Base-by-base conservation (phyloP, 805 yeast genomes). In the Starmera quercuum region DNA sequence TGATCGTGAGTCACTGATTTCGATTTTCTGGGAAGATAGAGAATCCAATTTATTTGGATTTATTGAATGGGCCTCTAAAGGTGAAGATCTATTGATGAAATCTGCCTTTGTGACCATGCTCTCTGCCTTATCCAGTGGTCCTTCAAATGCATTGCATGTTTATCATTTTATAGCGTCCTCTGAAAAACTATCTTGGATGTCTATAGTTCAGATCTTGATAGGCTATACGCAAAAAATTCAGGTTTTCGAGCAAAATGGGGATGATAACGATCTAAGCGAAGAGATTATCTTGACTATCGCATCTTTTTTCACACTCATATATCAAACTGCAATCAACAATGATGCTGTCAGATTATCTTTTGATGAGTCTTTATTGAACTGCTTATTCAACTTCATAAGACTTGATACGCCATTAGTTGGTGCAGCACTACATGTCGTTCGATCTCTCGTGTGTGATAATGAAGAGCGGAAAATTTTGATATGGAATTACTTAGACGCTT, bases 21-120 rank as follows among this genome's bases (percentile, higher is more conserved):
- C 65, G 2, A 58, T 61, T 10, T 82, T 84, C 49, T 88, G 95
- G 95, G 53, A 57, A 10, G 84, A 81, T 41, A 62, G 71, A 14
- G 76, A 71, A 34, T 71, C 80, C 11, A 77, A 78, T 37, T 64
- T 85, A 2, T 68, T 74, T 48, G 97, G 95, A 0, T 88, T 92
- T 44, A 64, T 90, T 26, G 74, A 73, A 35, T 92, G 97, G 97
- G 94, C 95, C 1, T 66, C 92, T 2, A 76, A 75, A 38, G 78
- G 83, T 47, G 86, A 78, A 40, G 85, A 85, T 12, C 79, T 90
- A 8, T 63, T 86, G 31, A 84, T 87, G 62, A 73, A 85, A 33
- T 82, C 97, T 0, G 73, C 95, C 0, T 86, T 80, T 47, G 76
- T 88, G 42, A 66, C 85, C 36, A 71, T 90, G 68, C 63, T 90